Evolutionary conservation across 148 eudicot genomes (phyloP), one percentile per base, ranked within the genome.

Genomic region (Rhododendron simsii): DNA sequence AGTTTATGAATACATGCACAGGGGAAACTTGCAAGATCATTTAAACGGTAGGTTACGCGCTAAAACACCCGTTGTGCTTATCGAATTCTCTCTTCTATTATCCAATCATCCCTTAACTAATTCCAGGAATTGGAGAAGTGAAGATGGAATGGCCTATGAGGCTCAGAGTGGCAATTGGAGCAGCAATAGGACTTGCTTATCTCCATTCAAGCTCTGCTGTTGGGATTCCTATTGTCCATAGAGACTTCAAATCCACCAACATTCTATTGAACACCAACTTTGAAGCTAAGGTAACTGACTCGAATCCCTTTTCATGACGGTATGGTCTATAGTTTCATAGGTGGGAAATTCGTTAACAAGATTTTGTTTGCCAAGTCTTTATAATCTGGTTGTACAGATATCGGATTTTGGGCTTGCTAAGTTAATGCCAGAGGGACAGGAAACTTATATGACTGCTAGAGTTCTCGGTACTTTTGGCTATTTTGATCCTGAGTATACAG

Each of bases 161-260:
- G 91, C 96, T 97, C 20, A 97, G 93, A 89, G 96, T 97, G 87
- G 99, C 98, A 84, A 80, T 97, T 47, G 99, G 98, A 88, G 96
- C 95, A 87, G 99, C 99, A 91, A 92, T 91, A 85, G 99, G 99
- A 81, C 98, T 97, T 84, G 96, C 98, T 44, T 93, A 94, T 91
- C 96, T 97, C 80, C 99, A 97, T 89, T 95, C 98, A 84, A 91
- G 98, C 91, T 90, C 98, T 78, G 89, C 93, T 21, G 95, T 97
- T 82, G 98, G 99, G 51, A 95, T 93, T 90, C 99, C 99, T 41
- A 94, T 97, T 67, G 91, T 97, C 73, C 99, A 97, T 78, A 88
- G 99, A 89, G 99, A 97, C 92, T 94, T 97, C 89, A 97, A 97
- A 91, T 95, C 99, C n/a, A 95, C 98, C 90, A 97, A 97, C 87